Evolutionary conservation across 2,329 filamentous ascomycete species (phyloP), one percentile per base, ranked within the genome.

Genomic region (Trichoderma sp.): DNA sequence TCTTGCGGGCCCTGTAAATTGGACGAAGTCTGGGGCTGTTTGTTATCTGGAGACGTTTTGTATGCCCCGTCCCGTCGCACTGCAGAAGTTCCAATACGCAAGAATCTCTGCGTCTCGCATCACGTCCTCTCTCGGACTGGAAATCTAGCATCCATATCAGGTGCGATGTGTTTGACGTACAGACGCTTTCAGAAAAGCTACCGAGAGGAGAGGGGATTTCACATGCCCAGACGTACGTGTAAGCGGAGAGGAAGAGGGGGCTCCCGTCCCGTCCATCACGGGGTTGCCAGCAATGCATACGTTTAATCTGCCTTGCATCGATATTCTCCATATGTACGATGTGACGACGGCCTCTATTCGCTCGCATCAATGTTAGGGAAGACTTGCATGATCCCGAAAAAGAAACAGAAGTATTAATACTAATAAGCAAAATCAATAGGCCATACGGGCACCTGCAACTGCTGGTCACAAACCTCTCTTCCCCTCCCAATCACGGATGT

Each of bases 291-390:
- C 59, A 47, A n/a, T 54, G 19, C 39, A 43, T 56, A 39, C 34
- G 26, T 39, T 58, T 45, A 55, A 56, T 45, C 54, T 54, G 48
- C 59, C 59, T 62, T 62, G 59, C 59, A 62, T 62, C 48, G 15
- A 45, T 54, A 50, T 62, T 62, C 48, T 45, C 59, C 59, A 62
- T 62, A 45, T 14, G 34, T 30, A 43, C 21, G 24, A 7, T 62
- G 59, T 47, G 50, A 54, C 39, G 50, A 10, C 50, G 12, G 19
- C 50, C 39, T 54, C 55, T 39, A 62, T 62, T 62, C 50, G 59
- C 59, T 55, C 59, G 59, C 59, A 47, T 47, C 50, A 47, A 50
- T 34, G 1, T 10, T 3, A 39, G 30, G 4, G 41, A 43, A 57
- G 54, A 30, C 12, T n/a, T 7, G 9, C n/a, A n/a, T 12, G n/a